Evolutionary conservation across 768 basidiomycete species (phyloP).

Genomic region (Collybia nuda): DNA sequence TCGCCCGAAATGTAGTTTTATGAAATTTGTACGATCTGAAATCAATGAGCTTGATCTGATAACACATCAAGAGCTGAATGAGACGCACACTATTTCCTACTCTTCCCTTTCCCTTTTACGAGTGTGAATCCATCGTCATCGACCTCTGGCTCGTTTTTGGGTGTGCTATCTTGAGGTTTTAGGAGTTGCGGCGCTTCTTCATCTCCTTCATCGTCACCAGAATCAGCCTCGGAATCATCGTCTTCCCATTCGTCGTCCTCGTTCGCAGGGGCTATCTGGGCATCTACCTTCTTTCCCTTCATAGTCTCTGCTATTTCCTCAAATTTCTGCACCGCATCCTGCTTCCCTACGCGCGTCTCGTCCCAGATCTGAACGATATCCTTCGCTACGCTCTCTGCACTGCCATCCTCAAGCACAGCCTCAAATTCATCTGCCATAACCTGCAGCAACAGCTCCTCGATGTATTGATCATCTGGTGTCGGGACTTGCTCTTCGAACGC

Average conservation of each 20-base stretch:
- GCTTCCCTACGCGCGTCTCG: constrained; percentile 42
- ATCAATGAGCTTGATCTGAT: too few species aligned
- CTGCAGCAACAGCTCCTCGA: constrained; percentile 82
- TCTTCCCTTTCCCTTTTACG: constrained; percentile 65
- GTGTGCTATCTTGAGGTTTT: constrained; percentile 27
- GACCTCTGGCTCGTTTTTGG: constrained; percentile 64
- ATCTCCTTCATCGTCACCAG: constrained; percentile 42
- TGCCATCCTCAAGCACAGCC: constrained; percentile 79
- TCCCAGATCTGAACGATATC: constrained; percentile 76
- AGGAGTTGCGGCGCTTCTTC: constrained; percentile 59
- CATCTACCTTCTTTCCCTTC: constrained; percentile 54
- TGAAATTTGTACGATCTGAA: too few species aligned
- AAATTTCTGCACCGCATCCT: constrained; percentile 52
- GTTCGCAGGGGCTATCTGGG: constrained; percentile 38
- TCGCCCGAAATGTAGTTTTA: too few species aligned
- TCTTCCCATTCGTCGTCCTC: constrained; percentile 44
- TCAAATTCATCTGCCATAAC: constrained; percentile 90
- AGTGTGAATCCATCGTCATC: constrained; percentile 94
- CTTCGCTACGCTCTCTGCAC: constrained; percentile 67
- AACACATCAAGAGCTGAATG: too few species aligned
- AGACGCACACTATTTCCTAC: constrained; percentile 30
- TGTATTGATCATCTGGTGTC: constrained; percentile 63
- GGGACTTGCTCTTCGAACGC: constrained; percentile 62
- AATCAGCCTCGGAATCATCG: constrained; percentile 34
- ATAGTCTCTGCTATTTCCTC: constrained; percentile 63